Conservation (phyloP, 2,329 filamentous ascomycete species). For the Cercospora beticola region DNA sequence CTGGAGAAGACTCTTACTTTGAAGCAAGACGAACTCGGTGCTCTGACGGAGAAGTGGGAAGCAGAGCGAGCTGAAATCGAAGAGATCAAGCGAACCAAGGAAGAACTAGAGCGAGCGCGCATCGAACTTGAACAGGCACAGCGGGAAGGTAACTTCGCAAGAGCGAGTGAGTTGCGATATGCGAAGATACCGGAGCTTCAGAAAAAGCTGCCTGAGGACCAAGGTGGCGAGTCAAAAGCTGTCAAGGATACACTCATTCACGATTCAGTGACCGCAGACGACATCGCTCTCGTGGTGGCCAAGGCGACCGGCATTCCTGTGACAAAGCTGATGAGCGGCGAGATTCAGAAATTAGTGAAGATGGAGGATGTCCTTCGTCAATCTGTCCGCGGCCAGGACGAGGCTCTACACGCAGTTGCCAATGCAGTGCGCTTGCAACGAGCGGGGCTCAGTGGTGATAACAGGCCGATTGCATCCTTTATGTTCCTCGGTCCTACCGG, state of each 20-base stretch:
- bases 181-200: constrained; percentile 81
- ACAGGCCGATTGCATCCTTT: constrained; percentile 87
- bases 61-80: constrained; percentile 84
- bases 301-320: constrained; percentile 90
- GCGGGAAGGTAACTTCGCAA: constrained; percentile 81
- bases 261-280: constrained; percentile 91
- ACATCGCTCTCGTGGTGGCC: constrained; percentile 90
- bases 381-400: constrained; percentile 87
- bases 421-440: constrained; percentile 93
- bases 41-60: constrained; percentile 81
- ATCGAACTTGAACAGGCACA: constrained; percentile 86
- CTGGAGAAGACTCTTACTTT: constrained; percentile 73
- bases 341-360: constrained; percentile 89
- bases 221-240: constrained; percentile 47
- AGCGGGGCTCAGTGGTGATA: constrained; percentile 86
- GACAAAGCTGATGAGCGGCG: constrained; percentile 85
- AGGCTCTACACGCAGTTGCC: constrained; percentile 85
- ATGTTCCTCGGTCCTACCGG: constrained; percentile 98
- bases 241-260: constrained; percentile 68
- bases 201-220: constrained; percentile 74
- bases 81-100: constrained; percentile 80
- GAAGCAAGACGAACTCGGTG: constrained; percentile 73
- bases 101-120: constrained; percentile 80
- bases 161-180: constrained; percentile 88
- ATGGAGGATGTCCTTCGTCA: constrained; percentile 90